phyloP scores from a whole-genome alignment of 2,329 filamentous ascomycete genomes.

The Coniochaeta sp. region DNA sequence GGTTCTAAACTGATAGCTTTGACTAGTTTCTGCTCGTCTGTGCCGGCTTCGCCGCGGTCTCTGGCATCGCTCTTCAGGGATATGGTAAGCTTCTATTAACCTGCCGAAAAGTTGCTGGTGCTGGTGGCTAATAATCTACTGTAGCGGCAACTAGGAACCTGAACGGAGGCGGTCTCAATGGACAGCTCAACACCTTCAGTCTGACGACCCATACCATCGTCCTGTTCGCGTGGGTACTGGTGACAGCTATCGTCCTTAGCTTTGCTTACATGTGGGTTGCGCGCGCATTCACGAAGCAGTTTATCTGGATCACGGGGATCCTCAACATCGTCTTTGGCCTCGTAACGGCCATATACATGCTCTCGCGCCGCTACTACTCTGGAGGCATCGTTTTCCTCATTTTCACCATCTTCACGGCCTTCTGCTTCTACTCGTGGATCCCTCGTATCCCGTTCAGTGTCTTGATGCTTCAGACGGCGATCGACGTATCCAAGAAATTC shows the following conservation, averaged over 20 bases:
- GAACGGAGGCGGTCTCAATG: constrained; percentile 69
- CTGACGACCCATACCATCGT: constrained; percentile 80
- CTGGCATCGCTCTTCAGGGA: constrained; percentile 65
- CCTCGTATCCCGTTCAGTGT: constrained; percentile 84
- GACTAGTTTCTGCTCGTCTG: constrained; percentile 16
- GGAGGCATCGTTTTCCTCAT: constrained; percentile 83
- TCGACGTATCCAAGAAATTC: constrained; percentile 75
- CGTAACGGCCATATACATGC: constrained; percentile 82
- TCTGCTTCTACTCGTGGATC: constrained; percentile 87
- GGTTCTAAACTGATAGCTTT: not conserved
- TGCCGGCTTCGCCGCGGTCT: constrained; percentile 66
- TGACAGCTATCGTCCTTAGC: constrained; percentile 66
- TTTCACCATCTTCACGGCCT: constrained; percentile 70
- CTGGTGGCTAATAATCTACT: not conserved
- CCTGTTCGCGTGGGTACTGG: constrained; percentile 73
- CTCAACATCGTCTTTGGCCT: constrained; percentile 78
- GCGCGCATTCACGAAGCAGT: constrained; percentile 74
- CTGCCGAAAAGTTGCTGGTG: not conserved
- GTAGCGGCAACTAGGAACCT: constrained; percentile 44
- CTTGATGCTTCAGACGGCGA: constrained; percentile 78
- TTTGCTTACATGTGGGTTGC: constrained; percentile 70
- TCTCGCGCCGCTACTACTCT: constrained; percentile 67
- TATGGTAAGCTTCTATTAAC: constrained; percentile 42
- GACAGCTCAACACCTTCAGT: constrained; percentile 53
- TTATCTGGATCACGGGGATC: constrained; percentile 89